Percentiles rank a stretch among this genome's conserved stretches.
These are phyloP conservation scores for Elaeis oleifera DNA, from an alignment of 202 grass and related monocot species.

Conservation along the genomic window DNA sequence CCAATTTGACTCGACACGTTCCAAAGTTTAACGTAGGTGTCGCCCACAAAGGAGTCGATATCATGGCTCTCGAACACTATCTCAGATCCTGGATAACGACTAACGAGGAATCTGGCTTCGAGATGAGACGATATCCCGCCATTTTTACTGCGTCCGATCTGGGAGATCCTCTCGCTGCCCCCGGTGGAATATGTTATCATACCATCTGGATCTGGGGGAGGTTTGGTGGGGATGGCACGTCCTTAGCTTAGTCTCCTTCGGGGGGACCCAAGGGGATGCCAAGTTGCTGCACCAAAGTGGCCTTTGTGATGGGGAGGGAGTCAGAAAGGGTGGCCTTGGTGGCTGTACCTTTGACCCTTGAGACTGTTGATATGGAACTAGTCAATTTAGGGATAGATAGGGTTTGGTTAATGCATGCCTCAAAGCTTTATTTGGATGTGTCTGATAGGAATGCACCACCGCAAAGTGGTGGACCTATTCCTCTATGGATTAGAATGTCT, in stretches of 20 bases:
- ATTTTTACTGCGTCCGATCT: not conserved
- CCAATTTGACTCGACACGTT: no score
- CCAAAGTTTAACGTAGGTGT: constrained; percentile 5
- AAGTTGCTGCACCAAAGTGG: not conserved
- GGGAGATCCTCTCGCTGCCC: not conserved
- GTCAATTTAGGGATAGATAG: not conserved
- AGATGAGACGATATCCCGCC: not conserved
- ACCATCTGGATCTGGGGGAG: no score
- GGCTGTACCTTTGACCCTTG: constrained; percentile 5
- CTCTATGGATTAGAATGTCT: no score
- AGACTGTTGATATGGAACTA: not conserved
- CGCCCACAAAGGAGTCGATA: constrained; percentile 31
- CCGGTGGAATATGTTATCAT: no score
- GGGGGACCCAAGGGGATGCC: no score
- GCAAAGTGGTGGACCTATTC: no score
- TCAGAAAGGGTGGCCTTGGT: not conserved
- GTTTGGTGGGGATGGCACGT: no score
- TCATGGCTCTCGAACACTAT: constrained; percentile 32
- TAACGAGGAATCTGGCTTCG: constrained; percentile 24
- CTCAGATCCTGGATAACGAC: constrained; percentile 15
- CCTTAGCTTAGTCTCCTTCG: no score
- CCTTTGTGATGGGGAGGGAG: not conserved
- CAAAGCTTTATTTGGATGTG: no score
- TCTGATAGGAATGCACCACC: no score
- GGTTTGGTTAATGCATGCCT: no score